Evolutionary conservation across 2,329 filamentous ascomycete genomes (phyloP), one percentile per base, ranked within the genome.

Genomic region (Sporothrix euskadiensis): DNA sequence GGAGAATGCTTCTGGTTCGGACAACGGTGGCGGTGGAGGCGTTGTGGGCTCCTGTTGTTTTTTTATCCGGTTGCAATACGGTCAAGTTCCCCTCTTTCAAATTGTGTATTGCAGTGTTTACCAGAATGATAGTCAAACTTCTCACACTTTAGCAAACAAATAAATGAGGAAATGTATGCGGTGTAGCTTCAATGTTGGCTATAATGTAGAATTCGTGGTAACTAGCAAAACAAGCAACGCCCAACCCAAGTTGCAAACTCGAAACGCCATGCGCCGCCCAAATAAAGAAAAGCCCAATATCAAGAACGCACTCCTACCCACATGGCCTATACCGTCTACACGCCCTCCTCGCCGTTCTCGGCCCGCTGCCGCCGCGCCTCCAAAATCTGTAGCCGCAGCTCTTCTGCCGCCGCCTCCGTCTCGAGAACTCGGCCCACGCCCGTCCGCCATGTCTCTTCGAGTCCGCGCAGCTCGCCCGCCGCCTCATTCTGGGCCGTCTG

Each of bases 321-420:
- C 10, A 6, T 41, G 12, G 9, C 3, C 35, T 49, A 49, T 10
- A 9, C 4, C 32, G 10, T 4, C 14, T 26, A 59, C 12, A 59
- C 56, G 4, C 57, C 30, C 32, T 32, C 10, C 41, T 69, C 71
- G n/a, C 44, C 56, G 7, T 68, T 54, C 49, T 75, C 73, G 41
- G 65, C 76, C 56, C 26, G 57, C 80, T 80, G 81, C 78, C 87
- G 85, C 81, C 90, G 86, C 80, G 87, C 86, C 77, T 91, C 89
- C 74, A 94, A 79, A 70, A 94, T 88, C 81, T 92, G 87, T 77
- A 84, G 83, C 79, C 89, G 86, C 78, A 98, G 78, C 68, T 85
- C 87, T 82, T 97, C 93, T 10, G 91, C 91, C 0, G 94, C 96
- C 71, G 95, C 86, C 84, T 98, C 93, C 0, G 93, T 92, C 87